phyloP scores from a whole-genome alignment of 2,329 filamentous ascomycete species.

The Nemania sp. region DNA sequence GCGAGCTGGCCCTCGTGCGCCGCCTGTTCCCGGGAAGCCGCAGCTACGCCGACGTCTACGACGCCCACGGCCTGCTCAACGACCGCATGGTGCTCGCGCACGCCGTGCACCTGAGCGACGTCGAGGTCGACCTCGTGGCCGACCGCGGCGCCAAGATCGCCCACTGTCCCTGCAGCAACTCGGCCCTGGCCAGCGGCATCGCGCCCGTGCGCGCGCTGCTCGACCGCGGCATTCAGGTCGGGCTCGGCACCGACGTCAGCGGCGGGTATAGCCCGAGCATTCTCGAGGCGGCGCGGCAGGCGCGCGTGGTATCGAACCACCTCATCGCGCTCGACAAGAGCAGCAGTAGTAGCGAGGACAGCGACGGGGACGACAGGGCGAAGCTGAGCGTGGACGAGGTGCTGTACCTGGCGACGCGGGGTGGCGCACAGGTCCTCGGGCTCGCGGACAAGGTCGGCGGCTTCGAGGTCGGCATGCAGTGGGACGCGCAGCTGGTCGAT shows the following conservation, averaged over 20 bases:
- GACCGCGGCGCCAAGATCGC: slow-evolving; percentile 66
- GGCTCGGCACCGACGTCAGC: slow-evolving; percentile 87
- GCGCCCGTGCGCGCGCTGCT: slow-evolving; percentile 76
- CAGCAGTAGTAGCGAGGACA: no score
- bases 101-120: slow-evolving; percentile 71
- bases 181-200: slow-evolving; percentile 76
- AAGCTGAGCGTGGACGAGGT: slow-evolving; percentile 86
- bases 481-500: slow-evolving; percentile 83
- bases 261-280: slow-evolving; percentile 80
- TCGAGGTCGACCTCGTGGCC: slow-evolving; percentile 68
- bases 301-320: slow-evolving; percentile 75
- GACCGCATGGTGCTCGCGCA: slow-evolving; percentile 81
- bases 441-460: slow-evolving; percentile 72
- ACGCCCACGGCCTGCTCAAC: slow-evolving; percentile 69
- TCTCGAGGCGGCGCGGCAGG: slow-evolving; percentile 72
- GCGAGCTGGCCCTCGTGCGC: slow-evolving; percentile 72
- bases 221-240: slow-evolving; percentile 74
- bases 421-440: slow-evolving; percentile 81
- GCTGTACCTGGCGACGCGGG: slow-evolving; percentile 83
- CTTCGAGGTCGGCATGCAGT: slow-evolving; percentile 86
- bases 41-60: slow-evolving; percentile 80
- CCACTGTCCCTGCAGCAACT: slow-evolving; percentile 89
- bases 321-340: slow-evolving; percentile 60
- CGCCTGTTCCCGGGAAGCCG: slow-evolving; percentile 66
- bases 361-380: slow-evolving; percentile 54